Conservation (phyloP, 1,284 basidiomycete genomes). For the Phylloboletellus chloephorus region DNA sequence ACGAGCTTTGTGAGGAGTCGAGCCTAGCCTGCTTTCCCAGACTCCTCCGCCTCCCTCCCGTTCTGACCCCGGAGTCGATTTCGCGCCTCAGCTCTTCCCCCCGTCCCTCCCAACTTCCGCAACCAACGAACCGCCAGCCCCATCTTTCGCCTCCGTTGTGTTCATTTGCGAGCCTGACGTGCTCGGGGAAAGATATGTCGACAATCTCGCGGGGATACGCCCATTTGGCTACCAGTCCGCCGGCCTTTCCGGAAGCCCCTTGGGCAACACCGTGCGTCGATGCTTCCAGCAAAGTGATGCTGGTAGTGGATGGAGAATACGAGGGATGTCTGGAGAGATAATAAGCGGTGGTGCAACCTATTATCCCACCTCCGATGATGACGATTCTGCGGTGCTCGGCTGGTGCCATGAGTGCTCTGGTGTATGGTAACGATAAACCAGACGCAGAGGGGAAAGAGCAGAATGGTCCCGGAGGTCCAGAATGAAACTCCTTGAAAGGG, state of each 20-base stretch:
- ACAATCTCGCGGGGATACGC: conserved; percentile 75
- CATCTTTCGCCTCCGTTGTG: conserved; percentile 70
- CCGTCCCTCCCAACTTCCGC: conserved; percentile 63
- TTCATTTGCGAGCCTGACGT: conserved; percentile 70
- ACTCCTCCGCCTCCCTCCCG: conserved; percentile 39
- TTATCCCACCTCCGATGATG: conserved; percentile 61
- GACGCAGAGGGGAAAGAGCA: not conserved
- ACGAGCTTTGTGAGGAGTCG: conserved; percentile 13
- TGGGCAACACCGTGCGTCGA: conserved; percentile 61
- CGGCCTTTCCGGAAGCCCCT: conserved; percentile 85
- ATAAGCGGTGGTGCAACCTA: conserved; percentile 83
- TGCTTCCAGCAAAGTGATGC: conserved; percentile 75
- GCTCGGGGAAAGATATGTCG: conserved; percentile 73
- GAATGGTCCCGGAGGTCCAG: not conserved
- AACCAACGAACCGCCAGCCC: conserved; percentile 73
- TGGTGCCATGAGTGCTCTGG: conserved; percentile 15
- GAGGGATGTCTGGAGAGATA: conserved; percentile 61
- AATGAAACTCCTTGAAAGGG: conserved; percentile 7
- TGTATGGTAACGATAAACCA: not conserved
- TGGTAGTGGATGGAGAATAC: conserved; percentile 37
- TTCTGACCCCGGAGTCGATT: conserved; percentile 27
- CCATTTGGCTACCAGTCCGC: conserved; percentile 86
- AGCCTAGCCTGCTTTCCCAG: conserved; percentile 54
- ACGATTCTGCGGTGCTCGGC: conserved; percentile 32
- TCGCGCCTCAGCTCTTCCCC: conserved; percentile 35